phyloP scores from a whole-genome alignment of 2,329 filamentous ascomycete genomes.

The Claviceps capensis region DNA sequence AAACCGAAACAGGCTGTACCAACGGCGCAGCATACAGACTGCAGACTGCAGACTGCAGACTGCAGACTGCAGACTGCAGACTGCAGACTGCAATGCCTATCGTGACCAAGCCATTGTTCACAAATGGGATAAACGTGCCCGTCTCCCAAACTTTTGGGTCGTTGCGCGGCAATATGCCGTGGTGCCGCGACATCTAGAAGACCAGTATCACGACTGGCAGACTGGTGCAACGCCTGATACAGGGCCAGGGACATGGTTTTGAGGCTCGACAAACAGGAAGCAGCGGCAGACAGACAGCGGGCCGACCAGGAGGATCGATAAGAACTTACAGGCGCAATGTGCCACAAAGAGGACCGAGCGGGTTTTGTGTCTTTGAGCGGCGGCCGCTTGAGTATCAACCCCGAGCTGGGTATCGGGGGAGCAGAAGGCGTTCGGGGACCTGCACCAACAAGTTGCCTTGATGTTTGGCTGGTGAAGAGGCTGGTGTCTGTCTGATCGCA shows the following conservation, averaged over 20 bases:
- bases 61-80: neutral
- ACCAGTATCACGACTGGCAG: neutral
- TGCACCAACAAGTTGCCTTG: too few relatives aligned
- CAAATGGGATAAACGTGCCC: neutral
- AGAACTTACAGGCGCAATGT: slow-evolving; percentile 3
- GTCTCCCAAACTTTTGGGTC: neutral
- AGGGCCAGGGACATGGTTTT: neutral
- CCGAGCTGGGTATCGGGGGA: neutral
- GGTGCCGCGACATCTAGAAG: neutral
- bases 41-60: too few relatives aligned
- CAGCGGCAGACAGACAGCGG: slow-evolving; percentile 1
- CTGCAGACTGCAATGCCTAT: neutral
- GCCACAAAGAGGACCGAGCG: slow-evolving; percentile 5
- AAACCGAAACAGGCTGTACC: neutral
- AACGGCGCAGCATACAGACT: neutral
- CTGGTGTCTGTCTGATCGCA: neutral
- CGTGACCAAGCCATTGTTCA: neutral
- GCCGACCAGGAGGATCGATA: slow-evolving; percentile 1
- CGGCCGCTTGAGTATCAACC: too few relatives aligned
- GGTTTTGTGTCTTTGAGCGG: neutral
- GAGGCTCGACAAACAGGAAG: neutral
- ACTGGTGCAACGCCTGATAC: neutral
- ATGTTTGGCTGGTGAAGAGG: too few relatives aligned
- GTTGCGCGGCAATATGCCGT: neutral
- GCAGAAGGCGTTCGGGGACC: neutral